These are phyloP conservation scores for Cyberlindnera japonica DNA, from an alignment of 805 yeast species.

Conservation along the genomic window DNA sequence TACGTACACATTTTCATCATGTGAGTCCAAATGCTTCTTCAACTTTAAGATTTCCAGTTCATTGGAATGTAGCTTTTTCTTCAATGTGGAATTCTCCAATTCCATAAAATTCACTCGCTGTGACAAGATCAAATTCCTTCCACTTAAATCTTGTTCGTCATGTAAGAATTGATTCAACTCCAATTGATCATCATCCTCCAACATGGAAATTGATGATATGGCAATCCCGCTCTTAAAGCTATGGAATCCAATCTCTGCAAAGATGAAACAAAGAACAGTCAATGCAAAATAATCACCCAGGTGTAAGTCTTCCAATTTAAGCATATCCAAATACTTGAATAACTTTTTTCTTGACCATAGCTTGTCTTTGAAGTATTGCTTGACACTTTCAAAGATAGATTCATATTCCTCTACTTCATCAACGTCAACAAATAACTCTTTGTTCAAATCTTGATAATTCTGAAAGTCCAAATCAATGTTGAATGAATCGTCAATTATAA, in stretches of 20 bases:
- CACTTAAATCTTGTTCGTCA: constrained; percentile 22
- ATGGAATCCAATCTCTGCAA: constrained; percentile 19
- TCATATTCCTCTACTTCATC: constrained; percentile 3
- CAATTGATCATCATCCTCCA: constrained; percentile 14
- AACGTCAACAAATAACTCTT: not conserved
- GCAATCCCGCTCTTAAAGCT: constrained; percentile 17
- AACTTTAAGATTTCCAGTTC: not conserved
- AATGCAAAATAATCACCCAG: constrained; percentile 12
- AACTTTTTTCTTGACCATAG: constrained; percentile 9
- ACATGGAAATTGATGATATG: constrained; percentile 12
- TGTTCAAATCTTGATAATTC: not conserved
- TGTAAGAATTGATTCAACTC: constrained; percentile 17
- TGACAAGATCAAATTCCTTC: constrained; percentile 18
- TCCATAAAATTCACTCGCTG: constrained; percentile 16
- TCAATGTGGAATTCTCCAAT: constrained; percentile 15
- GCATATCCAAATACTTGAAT: constrained; percentile 9
- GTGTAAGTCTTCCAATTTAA: constrained; percentile 7
- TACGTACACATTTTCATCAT: constrained; percentile 3
- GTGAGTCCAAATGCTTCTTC: not conserved
- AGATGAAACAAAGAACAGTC: constrained; percentile 15
- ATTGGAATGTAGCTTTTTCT: constrained; percentile 1
- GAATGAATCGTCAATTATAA: constrained; percentile 9
- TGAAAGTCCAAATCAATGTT: constrained; percentile 1
- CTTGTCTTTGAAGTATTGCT: constrained; percentile 4
- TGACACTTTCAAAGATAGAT: constrained; percentile 6